These are phyloP conservation scores for Colletotrichum destructivum DNA, from an alignment of 2,329 filamentous ascomycete species.

Conservation along the genomic window DNA sequence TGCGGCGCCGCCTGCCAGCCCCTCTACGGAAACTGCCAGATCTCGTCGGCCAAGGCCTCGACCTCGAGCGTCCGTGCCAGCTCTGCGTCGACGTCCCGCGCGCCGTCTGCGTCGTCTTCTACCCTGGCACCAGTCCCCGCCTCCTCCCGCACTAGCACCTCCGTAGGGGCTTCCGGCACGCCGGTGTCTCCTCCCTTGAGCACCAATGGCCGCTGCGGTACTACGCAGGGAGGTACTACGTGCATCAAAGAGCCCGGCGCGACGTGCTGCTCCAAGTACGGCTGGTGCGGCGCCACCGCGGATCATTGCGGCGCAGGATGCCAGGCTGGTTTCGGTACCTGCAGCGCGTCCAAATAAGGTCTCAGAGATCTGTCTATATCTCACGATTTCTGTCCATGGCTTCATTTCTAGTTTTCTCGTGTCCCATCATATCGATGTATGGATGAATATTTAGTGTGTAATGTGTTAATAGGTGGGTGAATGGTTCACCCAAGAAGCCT, in stretches of 20 bases:
- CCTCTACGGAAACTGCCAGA: slow-evolving; percentile 46
- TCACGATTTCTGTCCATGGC: not conserved
- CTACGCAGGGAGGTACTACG: slow-evolving; percentile 42
- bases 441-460: slow-evolving; percentile 31
- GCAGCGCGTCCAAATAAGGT: slow-evolving; percentile 24
- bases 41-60: slow-evolving; percentile 3
- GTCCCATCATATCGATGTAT: not conserved
- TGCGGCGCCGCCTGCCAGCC: slow-evolving; percentile 57
- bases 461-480: slow-evolving; percentile 10
- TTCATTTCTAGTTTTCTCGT: not conserved
- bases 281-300: slow-evolving; percentile 44
- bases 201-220: slow-evolving; percentile 48
- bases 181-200: slow-evolving; percentile 17
- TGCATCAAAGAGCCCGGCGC: slow-evolving; percentile 43
- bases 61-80: not conserved
- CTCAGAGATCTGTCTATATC: not conserved
- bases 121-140: not conserved
- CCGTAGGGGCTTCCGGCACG: slow-evolving; percentile 11
- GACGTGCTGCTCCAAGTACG: slow-evolving; percentile 45
- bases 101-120: slow-evolving; percentile 17
- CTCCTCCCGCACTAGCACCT: slow-evolving; percentile 16
- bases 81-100: not conserved
- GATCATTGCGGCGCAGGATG: slow-evolving; percentile 44
- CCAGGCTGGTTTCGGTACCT: slow-evolving; percentile 37
- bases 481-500: not conserved